Conservation (phyloP, 805 yeast genomes). For the Candida qinlingensis region DNA sequence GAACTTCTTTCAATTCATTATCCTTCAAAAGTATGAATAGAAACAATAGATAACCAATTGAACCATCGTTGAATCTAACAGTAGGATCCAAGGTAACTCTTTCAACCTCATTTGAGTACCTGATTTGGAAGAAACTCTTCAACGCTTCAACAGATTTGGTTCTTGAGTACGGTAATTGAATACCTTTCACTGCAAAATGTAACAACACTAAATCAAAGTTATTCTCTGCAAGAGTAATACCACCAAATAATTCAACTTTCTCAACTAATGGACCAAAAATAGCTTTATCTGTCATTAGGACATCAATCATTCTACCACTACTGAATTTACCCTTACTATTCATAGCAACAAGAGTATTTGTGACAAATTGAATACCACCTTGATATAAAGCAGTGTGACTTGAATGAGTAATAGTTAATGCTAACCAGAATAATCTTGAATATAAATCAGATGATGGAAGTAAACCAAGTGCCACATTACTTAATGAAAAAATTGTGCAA, state of each 20-base stretch:
- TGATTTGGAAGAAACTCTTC: constrained; percentile 36
- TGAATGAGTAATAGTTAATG: constrained; percentile 29
- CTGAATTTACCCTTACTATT: constrained; percentile 26
- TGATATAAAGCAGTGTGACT: constrained; percentile 32
- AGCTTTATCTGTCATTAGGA: constrained; percentile 24
- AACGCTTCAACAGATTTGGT: constrained; percentile 43
- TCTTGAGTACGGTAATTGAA: constrained; percentile 51
- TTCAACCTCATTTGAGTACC: constrained; percentile 32
- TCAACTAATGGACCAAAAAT: constrained; percentile 37
- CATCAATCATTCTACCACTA: constrained; percentile 22
- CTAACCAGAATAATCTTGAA: constrained; percentile 33
- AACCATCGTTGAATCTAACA: constrained; percentile 4
- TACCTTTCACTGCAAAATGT: constrained; percentile 47
- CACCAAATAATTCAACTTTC: constrained; percentile 38
- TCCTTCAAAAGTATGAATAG: constrained; percentile 32
- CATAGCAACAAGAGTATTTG: constrained; percentile 31
- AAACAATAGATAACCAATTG: constrained; percentile 27
- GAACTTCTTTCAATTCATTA: constrained; percentile 29
- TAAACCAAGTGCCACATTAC: constrained; percentile 35
- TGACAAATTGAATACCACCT: constrained; percentile 34
- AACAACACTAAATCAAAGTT: constrained; percentile 51
- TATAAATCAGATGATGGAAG: constrained; percentile 27
- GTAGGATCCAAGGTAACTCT: constrained; percentile 13
- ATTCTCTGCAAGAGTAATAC: constrained; percentile 33
- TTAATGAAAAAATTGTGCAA: constrained; percentile 35